phyloP scores from a whole-genome alignment of 257 asterid genomes.

The Scutellaria galericulata region DNA sequence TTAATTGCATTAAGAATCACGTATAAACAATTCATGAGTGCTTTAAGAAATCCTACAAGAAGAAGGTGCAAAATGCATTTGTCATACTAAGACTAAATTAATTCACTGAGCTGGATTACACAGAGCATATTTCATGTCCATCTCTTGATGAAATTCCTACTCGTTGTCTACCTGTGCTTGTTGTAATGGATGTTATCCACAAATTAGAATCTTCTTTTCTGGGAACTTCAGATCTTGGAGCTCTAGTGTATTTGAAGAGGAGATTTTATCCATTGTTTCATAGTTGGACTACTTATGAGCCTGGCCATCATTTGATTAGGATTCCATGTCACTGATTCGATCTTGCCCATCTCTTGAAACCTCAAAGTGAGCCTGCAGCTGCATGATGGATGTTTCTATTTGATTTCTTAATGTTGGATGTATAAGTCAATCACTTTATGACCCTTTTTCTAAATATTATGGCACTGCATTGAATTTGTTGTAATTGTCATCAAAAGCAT shows the following conservation, averaged over 20 bases:
- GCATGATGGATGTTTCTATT: not conserved
- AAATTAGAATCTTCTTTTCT: not conserved
- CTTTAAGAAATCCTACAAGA: not conserved
- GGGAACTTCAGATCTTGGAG: not conserved
- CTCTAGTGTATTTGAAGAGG: conserved; percentile 6
- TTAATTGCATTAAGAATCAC: not conserved
- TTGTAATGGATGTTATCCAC: not conserved
- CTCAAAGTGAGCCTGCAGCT: conserved; percentile 11
- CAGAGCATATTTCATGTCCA: not conserved
- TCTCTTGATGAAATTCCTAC: not conserved
- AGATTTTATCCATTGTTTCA: not conserved
- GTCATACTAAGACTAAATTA: not conserved
- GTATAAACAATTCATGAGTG: not conserved
- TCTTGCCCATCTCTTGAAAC: not conserved
- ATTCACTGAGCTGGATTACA: no score
- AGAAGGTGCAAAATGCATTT: conserved; percentile 2
- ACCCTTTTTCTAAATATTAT: not conserved
- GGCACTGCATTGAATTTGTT: conserved; percentile 14
- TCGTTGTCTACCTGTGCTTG: not conserved
- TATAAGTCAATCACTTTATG: not conserved
- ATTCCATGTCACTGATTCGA: not conserved
- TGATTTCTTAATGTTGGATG: not conserved
- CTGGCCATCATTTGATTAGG: not conserved
- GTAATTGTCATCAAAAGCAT: conserved; percentile 17
- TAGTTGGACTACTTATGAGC: not conserved